A percentile compares a stretch with the other conserved stretches of the same genome.
Conservation (phyloP, 2,329 filamentous ascomycete genomes). For the Calonectria hongkongensis region DNA sequence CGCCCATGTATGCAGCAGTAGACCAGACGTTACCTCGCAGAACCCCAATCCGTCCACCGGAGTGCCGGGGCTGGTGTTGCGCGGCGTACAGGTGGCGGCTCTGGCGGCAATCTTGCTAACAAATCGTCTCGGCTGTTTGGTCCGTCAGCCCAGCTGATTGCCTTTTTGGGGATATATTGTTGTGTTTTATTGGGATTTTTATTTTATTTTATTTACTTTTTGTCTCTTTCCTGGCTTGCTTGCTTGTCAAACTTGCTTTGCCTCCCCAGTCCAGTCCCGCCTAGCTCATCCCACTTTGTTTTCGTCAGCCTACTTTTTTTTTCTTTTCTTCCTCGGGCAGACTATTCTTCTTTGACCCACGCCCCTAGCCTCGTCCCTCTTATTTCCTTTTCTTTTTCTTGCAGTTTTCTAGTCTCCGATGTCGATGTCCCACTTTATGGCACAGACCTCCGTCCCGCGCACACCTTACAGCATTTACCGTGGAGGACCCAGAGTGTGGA, state of each 20-base stretch:
- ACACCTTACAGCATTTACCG: constrained; percentile 23
- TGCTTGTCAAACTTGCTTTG: constrained; percentile 17
- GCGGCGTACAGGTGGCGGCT: constrained; percentile 45
- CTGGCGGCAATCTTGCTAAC: constrained; percentile 50
- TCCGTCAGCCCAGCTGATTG: constrained; percentile 30
- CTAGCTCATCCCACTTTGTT: constrained; percentile 14
- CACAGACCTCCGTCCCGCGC: constrained; percentile 33
- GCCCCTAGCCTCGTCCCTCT: constrained; percentile 11
- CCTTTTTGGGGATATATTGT: constrained; percentile 25
- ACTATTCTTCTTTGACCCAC: constrained; percentile 4
- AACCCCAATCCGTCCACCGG: constrained; percentile 42
- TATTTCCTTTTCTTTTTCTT: constrained; percentile 30
- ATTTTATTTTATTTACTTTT: constrained; percentile 41
- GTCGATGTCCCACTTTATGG: constrained; percentile 31
- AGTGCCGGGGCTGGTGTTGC: constrained; percentile 28
- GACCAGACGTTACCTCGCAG: constrained; percentile 39
- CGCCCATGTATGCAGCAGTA: constrained; percentile 39
- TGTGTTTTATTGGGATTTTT: constrained; percentile 34
- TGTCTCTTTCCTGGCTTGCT: constrained; percentile 1
- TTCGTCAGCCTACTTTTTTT: constrained; percentile 9
- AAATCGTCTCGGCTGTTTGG: constrained; percentile 24
- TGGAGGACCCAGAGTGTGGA: constrained; percentile 26
- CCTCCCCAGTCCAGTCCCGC: constrained; percentile 3
- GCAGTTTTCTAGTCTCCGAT: constrained; percentile 34
- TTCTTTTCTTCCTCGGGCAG: neutral